Base-by-base conservation (phyloP, 2,329 filamentous ascomycete species). In the Penicillium sp. region DNA sequence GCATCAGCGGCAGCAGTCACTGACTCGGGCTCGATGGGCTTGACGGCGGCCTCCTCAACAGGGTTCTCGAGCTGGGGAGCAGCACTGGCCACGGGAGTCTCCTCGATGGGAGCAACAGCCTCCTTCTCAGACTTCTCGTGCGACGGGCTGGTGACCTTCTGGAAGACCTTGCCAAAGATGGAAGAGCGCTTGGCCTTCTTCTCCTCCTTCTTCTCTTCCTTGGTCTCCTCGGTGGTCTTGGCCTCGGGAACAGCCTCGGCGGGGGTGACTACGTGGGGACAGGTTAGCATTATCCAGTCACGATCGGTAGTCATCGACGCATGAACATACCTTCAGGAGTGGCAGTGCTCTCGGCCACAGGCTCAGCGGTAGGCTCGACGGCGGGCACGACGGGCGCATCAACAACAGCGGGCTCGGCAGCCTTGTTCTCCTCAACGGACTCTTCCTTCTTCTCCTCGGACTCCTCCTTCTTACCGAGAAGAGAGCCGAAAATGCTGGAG, bases 141-240 rank as follows among this genome's bases (percentile, higher is more conserved):
- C 46, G 65, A 65, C 29, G 72, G 71, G 65, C 67, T 73, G 52
- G 65, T 62, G 43, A 73, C 68, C 78, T 91, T 91, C 80, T 88
- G 86, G 72, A 78, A 80, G 66, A 88, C 83, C 64, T 82, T 84
- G 61, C 82, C 82, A 72, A 94, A 94, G 63, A 90, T 84, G 57
- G 88, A 93, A 72, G 83, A 83, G 70, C 89, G 87, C 86, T 94
- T 95, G 71, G 73, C 57, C 72, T 83, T 81, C 51, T 74, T 71
- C 51, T 74, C 73, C 47, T 72, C 62, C 50, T 66, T 69, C 57
- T 61, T 60, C 41, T 68, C 63, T 38, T 68, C 63, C 49, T 63
- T 43, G 32, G 40, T 28, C 40, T 43, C 53, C 37, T 59, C 56
- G 34, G 54, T 49, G 28, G 43, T 37, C 41, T 81, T 68, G 73